Percentiles rank a stretch among this genome's conserved stretches.
phyloP scores from a whole-genome alignment of 306 rosid genomes.

The Astragalus glycyphyllos region DNA sequence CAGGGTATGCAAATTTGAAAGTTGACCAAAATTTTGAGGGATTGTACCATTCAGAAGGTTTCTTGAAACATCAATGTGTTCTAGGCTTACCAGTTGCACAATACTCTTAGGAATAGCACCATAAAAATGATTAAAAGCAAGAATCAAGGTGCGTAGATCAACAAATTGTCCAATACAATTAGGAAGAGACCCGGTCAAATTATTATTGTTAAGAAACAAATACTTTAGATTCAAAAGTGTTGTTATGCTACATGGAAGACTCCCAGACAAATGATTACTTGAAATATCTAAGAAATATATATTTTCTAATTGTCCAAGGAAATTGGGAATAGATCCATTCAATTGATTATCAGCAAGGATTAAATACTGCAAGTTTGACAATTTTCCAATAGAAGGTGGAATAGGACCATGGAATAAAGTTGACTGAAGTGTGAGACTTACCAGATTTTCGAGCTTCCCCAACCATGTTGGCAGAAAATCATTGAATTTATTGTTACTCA shows the following conservation, averaged over 20 bases:
- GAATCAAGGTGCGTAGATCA: too few relatives aligned
- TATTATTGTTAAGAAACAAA: slow-evolving; percentile 21
- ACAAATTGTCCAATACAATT: too few relatives aligned
- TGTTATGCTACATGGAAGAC: too few relatives aligned
- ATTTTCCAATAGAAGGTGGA: too few relatives aligned
- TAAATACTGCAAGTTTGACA: background rate
- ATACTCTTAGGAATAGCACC: slow-evolving; percentile 38
- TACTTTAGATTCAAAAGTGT: background rate
- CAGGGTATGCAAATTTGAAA: background rate
- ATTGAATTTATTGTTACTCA: too few relatives aligned
- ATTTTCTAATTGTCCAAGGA: background rate
- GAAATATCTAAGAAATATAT: too few relatives aligned
- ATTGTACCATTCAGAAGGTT: slow-evolving; percentile 27
- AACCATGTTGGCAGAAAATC: too few relatives aligned
- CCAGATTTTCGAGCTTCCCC: too few relatives aligned
- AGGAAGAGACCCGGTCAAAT: slow-evolving; percentile 22
- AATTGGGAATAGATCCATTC: slow-evolving; percentile 24
- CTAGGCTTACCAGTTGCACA: slow-evolving; percentile 29
- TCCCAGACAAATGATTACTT: too few relatives aligned
- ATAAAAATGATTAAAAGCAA: too few relatives aligned
- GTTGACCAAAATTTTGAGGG: slow-evolving; percentile 35
- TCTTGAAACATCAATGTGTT: slow-evolving; percentile 7
- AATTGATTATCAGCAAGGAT: slow-evolving; percentile 1
- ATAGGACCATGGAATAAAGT: too few relatives aligned
- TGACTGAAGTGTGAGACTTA: too few relatives aligned